Percentiles rank a stretch among this genome's conserved stretches.
Evolutionary conservation across 2,329 filamentous ascomycete species (phyloP).

Genomic region (Pseudogymnoascus sp.): DNA sequence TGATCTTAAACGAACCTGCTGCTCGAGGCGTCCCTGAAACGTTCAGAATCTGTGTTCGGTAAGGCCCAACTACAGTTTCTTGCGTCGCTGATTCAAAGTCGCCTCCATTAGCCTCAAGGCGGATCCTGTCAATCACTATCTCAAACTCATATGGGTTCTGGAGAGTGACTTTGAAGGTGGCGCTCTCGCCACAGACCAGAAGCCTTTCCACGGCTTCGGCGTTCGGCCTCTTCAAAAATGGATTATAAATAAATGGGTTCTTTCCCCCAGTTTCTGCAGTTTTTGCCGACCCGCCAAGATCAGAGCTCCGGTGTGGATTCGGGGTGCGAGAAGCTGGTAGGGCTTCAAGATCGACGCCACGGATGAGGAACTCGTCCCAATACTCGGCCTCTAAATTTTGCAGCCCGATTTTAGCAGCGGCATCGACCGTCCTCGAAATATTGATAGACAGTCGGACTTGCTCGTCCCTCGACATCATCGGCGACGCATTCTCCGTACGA

Average conservation of each 20-base stretch:
- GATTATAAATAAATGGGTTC: slow-evolving; percentile 93
- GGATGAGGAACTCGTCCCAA: slow-evolving; percentile 93
- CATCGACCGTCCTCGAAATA: slow-evolving; percentile 71
- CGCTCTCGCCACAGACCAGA: slow-evolving; percentile 70
- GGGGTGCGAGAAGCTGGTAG: slow-evolving; percentile 52
- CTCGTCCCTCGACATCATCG: slow-evolving; percentile 69
- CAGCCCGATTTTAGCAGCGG: slow-evolving; percentile 69
- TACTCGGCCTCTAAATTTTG: slow-evolving; percentile 70
- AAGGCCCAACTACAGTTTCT: slow-evolving; percentile 65
- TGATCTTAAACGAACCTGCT: slow-evolving; percentile 63
- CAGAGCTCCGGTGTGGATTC: slow-evolving; percentile 52
- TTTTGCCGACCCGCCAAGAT: slow-evolving; percentile 38
- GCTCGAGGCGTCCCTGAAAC: slow-evolving; percentile 60
- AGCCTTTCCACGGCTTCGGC: slow-evolving; percentile 55
- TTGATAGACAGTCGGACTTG: slow-evolving; percentile 78
- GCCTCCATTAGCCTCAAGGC: slow-evolving; percentile 64
- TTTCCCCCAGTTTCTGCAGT: slow-evolving; percentile 34
- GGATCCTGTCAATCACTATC: slow-evolving; percentile 76
- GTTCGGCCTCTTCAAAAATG: slow-evolving; percentile 65
- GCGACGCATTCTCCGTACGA: slow-evolving; percentile 59
- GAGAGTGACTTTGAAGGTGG: slow-evolving; percentile 71
- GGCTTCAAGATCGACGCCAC: slow-evolving; percentile 64
- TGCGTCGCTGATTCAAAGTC: slow-evolving; percentile 60
- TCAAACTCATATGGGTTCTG: slow-evolving; percentile 96
- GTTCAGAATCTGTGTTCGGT: slow-evolving; percentile 71